Evolutionary conservation across 1,284 basidiomycete species (phyloP).

Genomic region (Cystobasidium sp.): DNA sequence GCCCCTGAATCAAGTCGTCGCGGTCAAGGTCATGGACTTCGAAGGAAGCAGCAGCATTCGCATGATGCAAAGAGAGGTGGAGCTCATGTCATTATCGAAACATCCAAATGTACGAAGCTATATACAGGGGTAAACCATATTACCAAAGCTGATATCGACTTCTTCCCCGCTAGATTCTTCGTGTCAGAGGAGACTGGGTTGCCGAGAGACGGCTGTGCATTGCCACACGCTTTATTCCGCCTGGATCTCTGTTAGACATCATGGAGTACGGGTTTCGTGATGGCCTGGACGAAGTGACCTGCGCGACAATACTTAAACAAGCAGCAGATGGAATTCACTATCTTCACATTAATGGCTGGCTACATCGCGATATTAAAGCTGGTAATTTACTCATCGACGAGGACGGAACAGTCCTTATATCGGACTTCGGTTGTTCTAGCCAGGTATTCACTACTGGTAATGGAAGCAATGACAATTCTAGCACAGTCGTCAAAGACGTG

Average conservation of each 20-base stretch:
- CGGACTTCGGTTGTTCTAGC: slow-evolving; percentile 72
- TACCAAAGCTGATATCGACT: neutral
- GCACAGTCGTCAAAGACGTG: neutral
- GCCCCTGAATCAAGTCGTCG: slow-evolving; percentile 57
- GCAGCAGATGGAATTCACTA: slow-evolving; percentile 83
- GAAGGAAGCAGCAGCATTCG: slow-evolving; percentile 59
- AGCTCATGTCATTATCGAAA: slow-evolving; percentile 89
- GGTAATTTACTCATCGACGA: slow-evolving; percentile 86
- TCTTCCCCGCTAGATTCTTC: slow-evolving; percentile 58
- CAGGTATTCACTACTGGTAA: slow-evolving; percentile 76
- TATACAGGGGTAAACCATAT: neutral
- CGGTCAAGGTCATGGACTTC: slow-evolving; percentile 72
- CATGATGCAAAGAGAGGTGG: slow-evolving; percentile 68
- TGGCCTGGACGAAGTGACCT: slow-evolving; percentile 83
- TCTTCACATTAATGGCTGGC: slow-evolving; percentile 83
- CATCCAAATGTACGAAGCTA: slow-evolving; percentile 73
- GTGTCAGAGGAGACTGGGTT: slow-evolving; percentile 86
- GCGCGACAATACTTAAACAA: slow-evolving; percentile 79
- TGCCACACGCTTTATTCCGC: slow-evolving; percentile 85
- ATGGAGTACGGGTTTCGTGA: slow-evolving; percentile 72
- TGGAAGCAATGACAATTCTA: neutral
- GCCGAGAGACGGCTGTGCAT: slow-evolving; percentile 73
- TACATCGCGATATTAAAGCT: slow-evolving; percentile 86
- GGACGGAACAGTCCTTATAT: slow-evolving; percentile 77
- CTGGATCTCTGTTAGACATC: slow-evolving; percentile 55